These are phyloP conservation scores for Chlamydomonas applanata DNA, from an alignment of 139 green algal genomes.

Conservation along the genomic window DNA sequence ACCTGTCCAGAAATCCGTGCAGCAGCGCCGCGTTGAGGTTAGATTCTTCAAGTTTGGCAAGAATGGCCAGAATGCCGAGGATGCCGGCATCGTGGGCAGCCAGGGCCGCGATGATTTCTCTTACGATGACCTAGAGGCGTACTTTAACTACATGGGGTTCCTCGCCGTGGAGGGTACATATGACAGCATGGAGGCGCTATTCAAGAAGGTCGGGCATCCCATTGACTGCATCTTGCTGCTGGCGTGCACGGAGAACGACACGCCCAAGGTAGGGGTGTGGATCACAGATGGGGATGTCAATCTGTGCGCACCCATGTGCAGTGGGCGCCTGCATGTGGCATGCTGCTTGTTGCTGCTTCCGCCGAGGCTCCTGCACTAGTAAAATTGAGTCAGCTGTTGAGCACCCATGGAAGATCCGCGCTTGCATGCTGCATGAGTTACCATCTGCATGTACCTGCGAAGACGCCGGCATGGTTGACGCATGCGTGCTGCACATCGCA, in stretches of 20 bases:
- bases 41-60: conserved; percentile 78
- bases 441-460: too few species aligned
- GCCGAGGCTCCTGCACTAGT: too few species aligned
- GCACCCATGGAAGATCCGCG: too few species aligned
- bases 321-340: too few species aligned
- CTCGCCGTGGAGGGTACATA: conserved; percentile 90
- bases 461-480: too few species aligned
- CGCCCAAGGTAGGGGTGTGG: conserved; percentile 76
- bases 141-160: conserved; percentile 99
- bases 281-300: too few species aligned
- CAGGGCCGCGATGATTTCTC: conserved; percentile 54
- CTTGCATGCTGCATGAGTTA: too few species aligned
- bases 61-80: conserved; percentile 37
- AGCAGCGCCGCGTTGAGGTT: not conserved
- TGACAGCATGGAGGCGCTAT: conserved; percentile 76
- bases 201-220: conserved; percentile 42
- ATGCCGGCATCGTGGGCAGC: conserved; percentile 55
- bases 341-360: too few species aligned
- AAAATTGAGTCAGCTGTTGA: too few species aligned
- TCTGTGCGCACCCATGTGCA: too few species aligned
- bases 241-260: conserved; percentile 81
- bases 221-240: conserved; percentile 91
- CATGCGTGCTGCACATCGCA: too few species aligned
- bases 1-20: too few species aligned
- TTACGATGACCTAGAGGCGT: conserved; percentile 82